phyloP scores from a whole-genome alignment of 352 stramenopile genomes.

The Pythium guiyangense region DNA sequence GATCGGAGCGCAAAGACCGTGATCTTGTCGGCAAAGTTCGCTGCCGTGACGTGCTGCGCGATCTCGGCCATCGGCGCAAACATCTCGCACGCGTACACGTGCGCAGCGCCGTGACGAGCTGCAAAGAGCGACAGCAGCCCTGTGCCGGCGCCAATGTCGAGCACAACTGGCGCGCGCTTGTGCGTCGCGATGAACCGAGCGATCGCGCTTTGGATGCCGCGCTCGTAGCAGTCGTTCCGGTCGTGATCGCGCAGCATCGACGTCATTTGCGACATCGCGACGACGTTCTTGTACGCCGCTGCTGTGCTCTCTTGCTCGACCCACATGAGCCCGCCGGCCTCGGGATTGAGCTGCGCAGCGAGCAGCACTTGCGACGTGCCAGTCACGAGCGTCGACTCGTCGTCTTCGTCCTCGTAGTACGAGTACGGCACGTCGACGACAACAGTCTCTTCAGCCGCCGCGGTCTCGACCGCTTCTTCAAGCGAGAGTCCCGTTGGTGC shows the following conservation, averaged over 20 bases:
- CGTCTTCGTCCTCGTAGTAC: slow-evolving; percentile 67
- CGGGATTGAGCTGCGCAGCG: slow-evolving; percentile 65
- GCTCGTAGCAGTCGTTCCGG: slow-evolving; percentile 77
- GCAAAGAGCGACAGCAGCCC: slow-evolving; percentile 88
- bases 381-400: slow-evolving; percentile 47
- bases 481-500: slow-evolving; percentile 39
- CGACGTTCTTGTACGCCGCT: slow-evolving; percentile 74
- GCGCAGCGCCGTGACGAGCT: slow-evolving; percentile 69
- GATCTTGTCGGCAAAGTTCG: slow-evolving; percentile 68
- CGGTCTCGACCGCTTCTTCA: slow-evolving; percentile 74
- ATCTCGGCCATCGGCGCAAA: slow-evolving; percentile 83
- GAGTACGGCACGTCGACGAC: slow-evolving; percentile 79
- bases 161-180: slow-evolving; percentile 47
- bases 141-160: slow-evolving; percentile 83
- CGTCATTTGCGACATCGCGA: slow-evolving; percentile 87
- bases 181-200: slow-evolving; percentile 35
- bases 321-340: slow-evolving; percentile 76
- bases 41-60: slow-evolving; percentile 62
- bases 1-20: slow-evolving; percentile 72
- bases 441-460: slow-evolving; percentile 72
- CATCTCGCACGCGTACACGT: slow-evolving; percentile 93
- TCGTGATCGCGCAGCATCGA: slow-evolving; percentile 81
- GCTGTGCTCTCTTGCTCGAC: slow-evolving; percentile 55
- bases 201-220: slow-evolving; percentile 62
- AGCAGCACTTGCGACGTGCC: slow-evolving; percentile 67